Base-by-base conservation (phyloP, 129 eudicot genomes). In the Pulicaria dysenterica region DNA sequence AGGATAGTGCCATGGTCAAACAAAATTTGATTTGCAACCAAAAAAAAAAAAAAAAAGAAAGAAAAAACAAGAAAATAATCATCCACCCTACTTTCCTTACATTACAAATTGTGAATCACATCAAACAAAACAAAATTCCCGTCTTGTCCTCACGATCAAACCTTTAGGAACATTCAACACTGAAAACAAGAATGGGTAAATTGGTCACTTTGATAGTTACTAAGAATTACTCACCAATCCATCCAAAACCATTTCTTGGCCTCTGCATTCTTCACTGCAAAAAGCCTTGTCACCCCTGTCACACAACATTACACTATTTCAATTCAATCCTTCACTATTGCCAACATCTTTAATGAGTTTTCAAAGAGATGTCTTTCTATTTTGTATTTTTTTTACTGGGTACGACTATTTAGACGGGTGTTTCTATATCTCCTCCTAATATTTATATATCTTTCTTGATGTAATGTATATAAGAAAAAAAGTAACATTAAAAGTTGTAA, bases 251-350 rank as follows among this genome's bases (percentile, higher is more conserved):
- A 91, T 85, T 55, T 83, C 97, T 76, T 88, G 83, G 65, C 84
- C 65, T 50, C 85, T 79, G 79, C 96, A 85, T 55, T 90, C 91
- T 64, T 83, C 87, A 82, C 94, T 87, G 67, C 96, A 90, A 73
- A 90, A 87, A 46, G 89, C 96, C 64, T 91, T 90, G 51, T 90
- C 94, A 49, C 94, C 96, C 83, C 96, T 90, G 86, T 90, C 31
- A 24, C 31, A 80, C 47, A 48, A 54, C n/a, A 74, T 34, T 57
- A 49, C 48, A 60, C 41, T 17, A 17, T 17, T 51, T 46, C 47
- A 60, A 69, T 51, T 54, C 56, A 50, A 4, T 51, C 7, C 69
- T 41, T 63, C 51, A 42, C 53, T 4, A 63, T 13, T 37, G 14
- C 14, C 50, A 40, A n/a, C 50, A 38, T 60, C 38, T 59, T 43